phyloP scores from a whole-genome alignment of 352 stramenopile genomes.

The Pythium aquatile region DNA sequence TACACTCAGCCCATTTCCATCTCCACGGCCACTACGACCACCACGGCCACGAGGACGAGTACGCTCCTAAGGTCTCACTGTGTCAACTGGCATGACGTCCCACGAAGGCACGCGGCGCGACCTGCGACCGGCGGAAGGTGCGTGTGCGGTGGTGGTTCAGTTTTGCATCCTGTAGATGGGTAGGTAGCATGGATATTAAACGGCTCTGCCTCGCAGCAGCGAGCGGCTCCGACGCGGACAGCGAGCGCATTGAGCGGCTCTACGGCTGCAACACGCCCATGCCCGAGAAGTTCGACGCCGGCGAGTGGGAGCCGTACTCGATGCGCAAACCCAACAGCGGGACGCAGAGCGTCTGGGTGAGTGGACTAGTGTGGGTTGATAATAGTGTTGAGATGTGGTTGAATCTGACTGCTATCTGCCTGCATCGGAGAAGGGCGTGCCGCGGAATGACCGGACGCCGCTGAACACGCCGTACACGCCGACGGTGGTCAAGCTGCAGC shows the following conservation, averaged over 20 bases:
- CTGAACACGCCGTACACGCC: slow-evolving; percentile 85
- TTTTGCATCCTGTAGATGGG: neutral
- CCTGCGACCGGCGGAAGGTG: slow-evolving; percentile 27
- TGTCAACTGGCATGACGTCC: slow-evolving; percentile 16
- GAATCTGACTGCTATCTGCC: neutral
- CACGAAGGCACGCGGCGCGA: slow-evolving; percentile 16
- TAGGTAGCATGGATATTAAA: neutral
- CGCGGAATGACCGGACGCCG: slow-evolving; percentile 72
- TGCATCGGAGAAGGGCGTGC: slow-evolving; percentile 36
- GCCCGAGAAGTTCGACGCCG: slow-evolving; percentile 33
- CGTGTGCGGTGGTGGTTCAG: neutral
- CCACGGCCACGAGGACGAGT: neutral
- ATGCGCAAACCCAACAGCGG: slow-evolving; percentile 50
- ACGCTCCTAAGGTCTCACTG: too few species aligned
- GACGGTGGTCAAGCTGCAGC: slow-evolving; percentile 79
- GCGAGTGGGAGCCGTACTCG: slow-evolving; percentile 58
- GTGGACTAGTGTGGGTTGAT: neutral
- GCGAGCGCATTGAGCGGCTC: slow-evolving; percentile 22
- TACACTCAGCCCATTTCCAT: neutral
- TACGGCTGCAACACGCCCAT: slow-evolving; percentile 28
- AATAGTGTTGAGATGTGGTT: neutral
- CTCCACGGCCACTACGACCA: neutral
- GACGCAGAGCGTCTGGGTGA: slow-evolving; percentile 45
- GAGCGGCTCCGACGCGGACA: slow-evolving; percentile 23
- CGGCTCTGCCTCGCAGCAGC: slow-evolving; percentile 10